Conservation (phyloP, 2,329 filamentous ascomycete genomes). For the Huntiella abstrusa region DNA sequence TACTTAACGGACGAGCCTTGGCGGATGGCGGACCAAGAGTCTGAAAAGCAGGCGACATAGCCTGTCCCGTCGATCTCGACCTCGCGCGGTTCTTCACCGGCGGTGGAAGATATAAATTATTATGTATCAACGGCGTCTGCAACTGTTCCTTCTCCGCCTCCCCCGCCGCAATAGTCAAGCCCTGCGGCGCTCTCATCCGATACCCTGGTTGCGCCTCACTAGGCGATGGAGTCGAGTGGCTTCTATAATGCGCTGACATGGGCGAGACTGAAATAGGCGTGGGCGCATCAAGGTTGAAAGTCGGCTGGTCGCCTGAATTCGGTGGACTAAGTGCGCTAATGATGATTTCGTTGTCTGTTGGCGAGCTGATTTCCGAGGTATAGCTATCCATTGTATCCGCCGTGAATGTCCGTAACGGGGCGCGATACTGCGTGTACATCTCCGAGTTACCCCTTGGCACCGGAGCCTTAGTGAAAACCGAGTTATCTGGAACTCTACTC, state of each 20-base stretch:
- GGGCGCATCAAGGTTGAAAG: slow-evolving; percentile 6
- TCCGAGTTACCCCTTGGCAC: background rate
- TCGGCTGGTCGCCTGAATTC: background rate
- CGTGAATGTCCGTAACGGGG: slow-evolving; percentile 2
- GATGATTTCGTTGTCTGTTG: slow-evolving; percentile 1
- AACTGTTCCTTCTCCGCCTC: background rate
- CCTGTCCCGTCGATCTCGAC: slow-evolving; percentile 1
- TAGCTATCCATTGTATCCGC: slow-evolving; percentile 8
- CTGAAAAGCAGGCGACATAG: background rate
- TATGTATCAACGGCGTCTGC: slow-evolving; percentile 9
- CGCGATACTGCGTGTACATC: background rate
- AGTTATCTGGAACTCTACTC: background rate
- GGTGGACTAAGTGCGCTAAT: slow-evolving; percentile 7
- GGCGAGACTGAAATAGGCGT: slow-evolving; percentile 2
- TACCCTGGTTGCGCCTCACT: background rate
- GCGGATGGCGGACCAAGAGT: background rate
- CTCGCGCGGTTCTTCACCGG: slow-evolving; percentile 5
- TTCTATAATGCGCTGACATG: slow-evolving; percentile 1
- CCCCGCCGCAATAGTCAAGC: background rate
- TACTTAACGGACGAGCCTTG: slow-evolving; percentile 4
- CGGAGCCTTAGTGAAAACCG: background rate
- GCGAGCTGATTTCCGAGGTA: slow-evolving; percentile 8
- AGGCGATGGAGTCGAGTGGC: slow-evolving; percentile 5
- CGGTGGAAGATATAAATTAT: slow-evolving; percentile 9
- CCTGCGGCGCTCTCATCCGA: background rate